Conservation (phyloP, 176 grass and related monocot species). For the Neostapfia colusana region DNA sequence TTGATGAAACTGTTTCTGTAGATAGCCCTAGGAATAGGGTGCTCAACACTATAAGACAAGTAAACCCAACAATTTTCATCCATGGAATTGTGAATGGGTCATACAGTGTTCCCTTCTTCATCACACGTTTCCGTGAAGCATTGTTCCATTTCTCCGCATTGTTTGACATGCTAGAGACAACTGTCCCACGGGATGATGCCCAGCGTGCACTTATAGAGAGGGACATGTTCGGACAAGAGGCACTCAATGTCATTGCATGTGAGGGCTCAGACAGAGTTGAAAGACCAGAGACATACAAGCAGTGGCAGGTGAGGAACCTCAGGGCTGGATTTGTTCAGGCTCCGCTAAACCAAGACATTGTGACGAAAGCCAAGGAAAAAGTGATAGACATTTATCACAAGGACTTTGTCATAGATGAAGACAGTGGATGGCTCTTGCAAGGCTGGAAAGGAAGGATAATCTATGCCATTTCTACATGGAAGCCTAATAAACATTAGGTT, state of each 20-base stretch:
- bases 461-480: constrained; percentile 91
- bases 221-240: constrained; percentile 87
- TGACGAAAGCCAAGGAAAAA: constrained; percentile 88
- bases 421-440: constrained; percentile 84
- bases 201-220: constrained; percentile 79
- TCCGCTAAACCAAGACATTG: constrained; percentile 62
- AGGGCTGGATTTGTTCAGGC: constrained; percentile 88
- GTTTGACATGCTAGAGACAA: constrained; percentile 93
- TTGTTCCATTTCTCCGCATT: constrained; percentile 89
- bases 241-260: constrained; percentile 93
- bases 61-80: constrained; percentile 85
- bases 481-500: constrained; percentile 55
- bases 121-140: constrained; percentile 91
- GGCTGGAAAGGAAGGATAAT: constrained; percentile 99
- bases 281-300: constrained; percentile 94
- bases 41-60: constrained; percentile 89
- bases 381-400: constrained; percentile 89
- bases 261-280: constrained; percentile 92
- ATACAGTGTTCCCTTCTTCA: constrained; percentile 92
- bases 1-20: constrained; percentile 89
- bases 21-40: constrained; percentile 93
- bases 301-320: constrained; percentile 97
- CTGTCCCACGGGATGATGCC: constrained; percentile 73
- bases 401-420: constrained; percentile 97
- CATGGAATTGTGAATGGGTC: constrained; percentile 96